A percentile compares a stretch with the other conserved stretches of the same genome.
phyloP scores from a whole-genome alignment of 352 stramenopile genomes.

The Phytophthora pisi region DNA sequence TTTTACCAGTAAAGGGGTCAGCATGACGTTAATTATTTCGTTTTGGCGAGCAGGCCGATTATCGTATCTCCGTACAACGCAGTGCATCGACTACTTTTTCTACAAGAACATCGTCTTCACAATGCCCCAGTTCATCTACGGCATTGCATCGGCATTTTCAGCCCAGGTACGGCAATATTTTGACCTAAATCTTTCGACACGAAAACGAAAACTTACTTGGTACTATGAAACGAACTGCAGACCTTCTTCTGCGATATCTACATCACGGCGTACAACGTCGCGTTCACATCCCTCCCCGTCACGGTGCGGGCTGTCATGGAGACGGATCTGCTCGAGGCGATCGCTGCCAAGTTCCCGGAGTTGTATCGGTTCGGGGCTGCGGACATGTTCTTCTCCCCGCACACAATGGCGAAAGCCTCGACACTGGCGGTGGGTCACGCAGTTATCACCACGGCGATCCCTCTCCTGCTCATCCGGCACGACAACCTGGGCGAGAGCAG shows the following conservation, averaged over 20 bases:
- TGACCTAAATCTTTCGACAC: not conserved
- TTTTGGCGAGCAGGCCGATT: conserved; percentile 77
- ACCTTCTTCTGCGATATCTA: conserved; percentile 85
- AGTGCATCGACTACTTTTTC: conserved; percentile 98
- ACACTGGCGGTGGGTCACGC: conserved; percentile 63
- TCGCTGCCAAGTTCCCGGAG: conserved; percentile 74
- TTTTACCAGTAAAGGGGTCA: too few relatives aligned
- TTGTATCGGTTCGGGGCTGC: conserved; percentile 66
- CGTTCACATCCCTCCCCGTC: conserved; percentile 93
- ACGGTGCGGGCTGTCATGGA: conserved; percentile 79
- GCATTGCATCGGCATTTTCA: conserved; percentile 88
- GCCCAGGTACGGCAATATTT: conserved; percentile 49
- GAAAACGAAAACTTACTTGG: not conserved
- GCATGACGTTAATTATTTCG: not conserved
- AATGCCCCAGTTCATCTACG: conserved; percentile 89
- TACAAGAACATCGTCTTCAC: conserved; percentile 99
- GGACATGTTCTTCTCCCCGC: conserved; percentile 68
- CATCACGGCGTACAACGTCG: conserved; percentile 95
- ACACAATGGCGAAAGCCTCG: conserved; percentile 48
- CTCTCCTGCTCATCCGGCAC: conserved; percentile 60
- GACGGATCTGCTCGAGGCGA: conserved; percentile 67
- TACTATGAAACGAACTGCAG: conserved; percentile 25
- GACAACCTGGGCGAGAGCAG: conserved; percentile 49
- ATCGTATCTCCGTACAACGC: conserved; percentile 95
- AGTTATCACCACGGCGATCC: conserved; percentile 58